Base-by-base conservation (phyloP, 2,329 filamentous ascomycete species). In the Colletotrichum godetiae region DNA sequence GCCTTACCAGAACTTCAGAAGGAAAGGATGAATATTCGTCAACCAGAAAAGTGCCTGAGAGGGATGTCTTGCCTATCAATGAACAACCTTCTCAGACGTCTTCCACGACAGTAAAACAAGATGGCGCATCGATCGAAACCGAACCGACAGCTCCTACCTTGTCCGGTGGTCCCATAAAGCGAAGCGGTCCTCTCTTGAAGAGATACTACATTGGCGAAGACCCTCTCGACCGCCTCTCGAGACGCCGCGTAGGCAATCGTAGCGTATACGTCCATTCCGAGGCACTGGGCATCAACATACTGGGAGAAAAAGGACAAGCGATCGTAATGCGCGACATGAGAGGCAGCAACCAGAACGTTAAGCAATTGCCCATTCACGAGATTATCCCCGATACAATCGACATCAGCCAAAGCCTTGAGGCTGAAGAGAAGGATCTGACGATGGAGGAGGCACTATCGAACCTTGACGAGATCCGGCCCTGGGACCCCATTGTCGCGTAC, bases 381-480 rank as follows among this genome's bases (percentile, higher is more conserved):
- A 15, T 37, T 15, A 12, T n/a, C 6, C 5, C 27, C 22, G 6
- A 53, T 15, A 12, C 15, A 6, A 24, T 82, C 1, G 78, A 82
- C 19, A 81, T 86, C 74, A 76, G 82, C 66, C 75, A 76, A 22
- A 55, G 84, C 6, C 67, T 84, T 4, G 74, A 79, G 1, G 75
- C 77, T 11, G 76, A 81, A 35, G 76, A 73, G 2, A 74, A 75
- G 3, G 77, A 80, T 3, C 74, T 79, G 1, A 78, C 76, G 1
- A 63, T 74, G 2, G 78, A 83, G 22, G 84, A 88, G 55, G 79
- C 85, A 1, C 77, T 82, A 61, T 77, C 79, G 4, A 87, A 88
- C 70, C 85, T 91, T 22, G 81, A 89, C 37, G 84, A 85, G 67
- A 77, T 91, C 42, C 83, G 83, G 49, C 89, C 89, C 1, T 70